Percentiles rank a stretch among this genome's conserved stretches.
These are phyloP conservation scores for Filobasidium floriforme DNA, from an alignment of 768 basidiomycete genomes.

Conservation along the genomic window DNA sequence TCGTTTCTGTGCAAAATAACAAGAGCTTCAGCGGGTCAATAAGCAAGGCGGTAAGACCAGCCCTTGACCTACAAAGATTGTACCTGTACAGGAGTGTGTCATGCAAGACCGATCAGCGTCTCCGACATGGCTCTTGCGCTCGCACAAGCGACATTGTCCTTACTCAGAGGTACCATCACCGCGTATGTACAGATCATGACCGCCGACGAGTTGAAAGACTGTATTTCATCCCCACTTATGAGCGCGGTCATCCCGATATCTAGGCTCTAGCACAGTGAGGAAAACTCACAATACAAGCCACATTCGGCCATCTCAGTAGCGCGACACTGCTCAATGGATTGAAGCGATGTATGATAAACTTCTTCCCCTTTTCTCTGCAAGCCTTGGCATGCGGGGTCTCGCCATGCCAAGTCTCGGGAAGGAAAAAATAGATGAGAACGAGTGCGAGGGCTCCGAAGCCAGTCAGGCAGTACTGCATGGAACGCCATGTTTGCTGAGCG, in stretches of 20 bases:
- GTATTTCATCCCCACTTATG: not conserved
- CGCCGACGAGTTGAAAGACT: constrained; percentile 35
- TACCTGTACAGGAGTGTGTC: constrained; percentile 7
- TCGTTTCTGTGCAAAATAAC: constrained; percentile 24
- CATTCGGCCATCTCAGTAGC: constrained; percentile 38
- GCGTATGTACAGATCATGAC: constrained; percentile 36
- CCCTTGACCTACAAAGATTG: constrained; percentile 32
- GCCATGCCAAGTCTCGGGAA: constrained; percentile 43
- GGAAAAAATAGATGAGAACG: constrained; percentile 30
- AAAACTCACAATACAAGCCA: constrained; percentile 33
- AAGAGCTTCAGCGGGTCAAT: not conserved
- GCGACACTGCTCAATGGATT: constrained; percentile 38
- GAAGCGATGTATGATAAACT: constrained; percentile 40
- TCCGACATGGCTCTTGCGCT: not conserved
- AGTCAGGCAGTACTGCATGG: constrained; percentile 31
- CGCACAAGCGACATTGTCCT: not conserved
- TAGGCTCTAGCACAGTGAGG: too few relatives aligned
- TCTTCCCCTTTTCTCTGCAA: constrained; percentile 28
- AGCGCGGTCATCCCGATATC: not conserved
- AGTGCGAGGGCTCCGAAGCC: constrained; percentile 31
- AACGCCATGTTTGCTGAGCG: constrained; percentile 28
- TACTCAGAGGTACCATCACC: constrained; percentile 34
- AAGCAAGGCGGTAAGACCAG: not conserved
- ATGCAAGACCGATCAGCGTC: not conserved
- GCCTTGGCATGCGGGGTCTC: constrained; percentile 36